phyloP scores from a whole-genome alignment of 2,329 filamentous ascomycete species.

The Daldinia eschscholtzii region DNA sequence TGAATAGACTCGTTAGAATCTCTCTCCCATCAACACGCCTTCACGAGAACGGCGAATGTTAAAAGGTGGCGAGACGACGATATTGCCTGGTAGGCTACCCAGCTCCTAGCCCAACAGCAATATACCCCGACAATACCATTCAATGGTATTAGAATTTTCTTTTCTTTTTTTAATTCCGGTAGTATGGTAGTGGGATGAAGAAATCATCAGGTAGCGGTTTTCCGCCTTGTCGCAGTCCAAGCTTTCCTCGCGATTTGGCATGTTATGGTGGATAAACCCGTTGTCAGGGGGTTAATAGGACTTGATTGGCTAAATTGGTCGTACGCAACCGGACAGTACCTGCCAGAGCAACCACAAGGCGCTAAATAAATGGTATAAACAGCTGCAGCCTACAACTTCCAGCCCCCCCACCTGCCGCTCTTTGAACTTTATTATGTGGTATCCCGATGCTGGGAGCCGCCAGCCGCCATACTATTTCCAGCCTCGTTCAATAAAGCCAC shows the following conservation, averaged over 20 bases:
- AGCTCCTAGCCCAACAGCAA: constrained; percentile 42
- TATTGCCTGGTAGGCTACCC: constrained; percentile 39
- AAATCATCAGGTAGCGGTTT: constrained; percentile 30
- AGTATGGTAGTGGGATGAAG: constrained; percentile 38
- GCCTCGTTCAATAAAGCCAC: constrained; percentile 32
- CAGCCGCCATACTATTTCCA: constrained; percentile 26
- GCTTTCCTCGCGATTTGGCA: constrained; percentile 52
- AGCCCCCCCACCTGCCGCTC: constrained; percentile 30
- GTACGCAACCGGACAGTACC: constrained; percentile 45
- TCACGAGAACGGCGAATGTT: constrained; percentile 19
- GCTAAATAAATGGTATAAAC: constrained; percentile 39
- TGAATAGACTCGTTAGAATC: constrained; percentile 27
- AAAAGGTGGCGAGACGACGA: constrained; percentile 31
- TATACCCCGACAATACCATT: constrained; percentile 44
- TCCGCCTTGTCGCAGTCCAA: constrained; percentile 41
- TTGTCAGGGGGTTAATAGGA: constrained; percentile 55
- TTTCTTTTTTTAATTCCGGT: neutral
- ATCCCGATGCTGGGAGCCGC: neutral
- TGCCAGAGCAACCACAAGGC: constrained; percentile 55
- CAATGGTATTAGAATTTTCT: constrained; percentile 34
- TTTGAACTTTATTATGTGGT: neutral
- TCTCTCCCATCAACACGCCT: constrained; percentile 26
- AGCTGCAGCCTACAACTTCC: constrained; percentile 9
- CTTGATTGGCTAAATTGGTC: constrained; percentile 21
- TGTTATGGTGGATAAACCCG: constrained; percentile 57